Evolutionary conservation across 1,284 basidiomycete species (phyloP).

Genomic region (Ceratobasidium sp.): DNA sequence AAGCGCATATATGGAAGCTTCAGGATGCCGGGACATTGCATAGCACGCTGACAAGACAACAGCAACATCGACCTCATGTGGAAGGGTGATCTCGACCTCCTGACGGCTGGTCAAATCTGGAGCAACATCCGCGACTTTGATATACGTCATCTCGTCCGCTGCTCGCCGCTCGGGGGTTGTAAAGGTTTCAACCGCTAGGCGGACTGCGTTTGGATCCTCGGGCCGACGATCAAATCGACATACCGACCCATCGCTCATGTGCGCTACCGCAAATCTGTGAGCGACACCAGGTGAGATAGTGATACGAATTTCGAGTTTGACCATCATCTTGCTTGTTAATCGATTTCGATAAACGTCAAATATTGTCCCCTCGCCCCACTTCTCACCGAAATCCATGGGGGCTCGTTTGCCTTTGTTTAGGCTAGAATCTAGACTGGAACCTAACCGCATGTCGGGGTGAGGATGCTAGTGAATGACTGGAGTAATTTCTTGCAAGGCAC

Average conservation of each 20-base stretch:
- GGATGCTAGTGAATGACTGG: neutral
- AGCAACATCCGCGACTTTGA: neutral
- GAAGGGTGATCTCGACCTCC: slow-evolving; percentile 2
- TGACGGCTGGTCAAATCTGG: neutral
- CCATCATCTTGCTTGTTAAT: neutral
- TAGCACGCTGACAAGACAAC: slow-evolving; percentile 16
- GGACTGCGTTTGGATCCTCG: neutral
- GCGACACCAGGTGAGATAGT: neutral
- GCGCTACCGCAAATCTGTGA: slow-evolving; percentile 6
- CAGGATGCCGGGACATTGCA: neutral
- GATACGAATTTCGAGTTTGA: slow-evolving; percentile 9
- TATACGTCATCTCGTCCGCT: neutral
- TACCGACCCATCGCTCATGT: neutral
- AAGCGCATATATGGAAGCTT: neutral
- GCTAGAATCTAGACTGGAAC: neutral
- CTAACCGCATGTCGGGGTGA: neutral
- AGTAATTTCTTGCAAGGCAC: too few species aligned
- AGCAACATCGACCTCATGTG: neutral
- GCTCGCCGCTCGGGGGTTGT: neutral
- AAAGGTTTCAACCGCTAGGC: neutral
- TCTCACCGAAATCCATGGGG: neutral
- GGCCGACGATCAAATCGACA: slow-evolving; percentile 26
- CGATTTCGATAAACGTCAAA: neutral
- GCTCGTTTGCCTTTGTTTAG: neutral
- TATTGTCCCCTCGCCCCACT: slow-evolving; percentile 1